These are phyloP conservation scores for Filobasidium uniguttulatum DNA, from an alignment of 1,284 basidiomycete species.

Conservation along the genomic window DNA sequence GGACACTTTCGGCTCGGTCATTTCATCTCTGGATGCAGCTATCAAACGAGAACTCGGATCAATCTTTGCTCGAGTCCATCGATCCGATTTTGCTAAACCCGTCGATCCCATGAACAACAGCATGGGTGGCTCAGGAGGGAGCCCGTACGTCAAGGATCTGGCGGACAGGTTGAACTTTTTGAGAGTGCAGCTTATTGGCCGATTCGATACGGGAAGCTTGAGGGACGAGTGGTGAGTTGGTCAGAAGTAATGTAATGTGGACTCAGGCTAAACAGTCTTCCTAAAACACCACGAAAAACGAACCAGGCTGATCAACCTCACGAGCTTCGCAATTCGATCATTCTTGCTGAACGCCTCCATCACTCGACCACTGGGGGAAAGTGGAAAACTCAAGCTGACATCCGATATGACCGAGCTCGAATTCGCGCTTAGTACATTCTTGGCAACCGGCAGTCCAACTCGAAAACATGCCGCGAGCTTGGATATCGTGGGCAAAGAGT, in stretches of 20 bases:
- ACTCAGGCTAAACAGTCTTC: background rate
- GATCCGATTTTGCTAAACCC: constrained; percentile 60
- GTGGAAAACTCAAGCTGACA: constrained; percentile 77
- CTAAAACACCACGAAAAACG: background rate
- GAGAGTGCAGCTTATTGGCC: constrained; percentile 56
- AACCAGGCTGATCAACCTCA: constrained; percentile 53
- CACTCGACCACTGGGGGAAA: constrained; percentile 70
- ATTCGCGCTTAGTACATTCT: constrained; percentile 67
- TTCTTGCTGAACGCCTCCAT: constrained; percentile 85
- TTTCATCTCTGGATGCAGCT: constrained; percentile 55
- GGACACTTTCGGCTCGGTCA: constrained; percentile 48
- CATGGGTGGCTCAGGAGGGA: constrained; percentile 44
- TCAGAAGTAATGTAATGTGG: too few species aligned
- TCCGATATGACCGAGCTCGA: constrained; percentile 93
- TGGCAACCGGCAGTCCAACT: constrained; percentile 43
- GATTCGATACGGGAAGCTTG: constrained; percentile 55
- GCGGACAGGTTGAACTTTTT: constrained; percentile 70
- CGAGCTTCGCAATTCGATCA: constrained; percentile 59
- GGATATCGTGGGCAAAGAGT: constrained; percentile 63
- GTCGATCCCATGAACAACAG: constrained; percentile 44
- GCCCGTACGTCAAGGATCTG: constrained; percentile 77
- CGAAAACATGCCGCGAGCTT: constrained; percentile 50
- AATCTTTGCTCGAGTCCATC: constrained; percentile 66
- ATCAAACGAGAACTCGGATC: constrained; percentile 64
- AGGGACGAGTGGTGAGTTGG: constrained; percentile 53